Evolutionary conservation across 176 grass and related monocot species (phyloP).

Genomic region (Oryza coarctata): DNA sequence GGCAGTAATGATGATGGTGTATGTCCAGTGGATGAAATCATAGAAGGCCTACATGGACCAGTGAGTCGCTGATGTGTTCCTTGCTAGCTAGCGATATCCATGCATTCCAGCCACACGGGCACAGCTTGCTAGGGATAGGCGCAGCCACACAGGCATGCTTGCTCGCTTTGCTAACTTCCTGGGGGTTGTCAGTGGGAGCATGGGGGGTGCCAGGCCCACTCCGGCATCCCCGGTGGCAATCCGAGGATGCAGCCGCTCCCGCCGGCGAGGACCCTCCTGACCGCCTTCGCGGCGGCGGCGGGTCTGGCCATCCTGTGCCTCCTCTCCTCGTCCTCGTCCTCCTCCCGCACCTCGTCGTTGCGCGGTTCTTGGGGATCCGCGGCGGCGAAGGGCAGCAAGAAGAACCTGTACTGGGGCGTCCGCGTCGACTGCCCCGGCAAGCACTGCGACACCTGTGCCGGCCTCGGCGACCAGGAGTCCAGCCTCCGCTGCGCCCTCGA

Average conservation of each 20-base stretch:
- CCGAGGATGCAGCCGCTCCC: slow-evolving; percentile 35
- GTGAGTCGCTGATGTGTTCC: no score
- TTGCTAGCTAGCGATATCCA: no score
- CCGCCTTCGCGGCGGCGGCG: neutral
- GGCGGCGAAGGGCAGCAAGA: neutral
- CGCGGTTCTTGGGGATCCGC: slow-evolving; percentile 29
- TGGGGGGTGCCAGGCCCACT: no score
- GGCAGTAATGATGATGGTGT: no score
- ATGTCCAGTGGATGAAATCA: no score
- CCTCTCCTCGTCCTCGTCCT: slow-evolving; percentile 17
- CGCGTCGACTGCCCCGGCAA: slow-evolving; percentile 89
- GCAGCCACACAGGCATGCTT: no score
- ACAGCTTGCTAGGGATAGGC: no score
- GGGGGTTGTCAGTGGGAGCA: no score
- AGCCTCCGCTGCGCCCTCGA: slow-evolving; percentile 96
- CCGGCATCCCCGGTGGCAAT: slow-evolving; percentile 23
- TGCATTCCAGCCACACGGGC: no score
- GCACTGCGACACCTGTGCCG: slow-evolving; percentile 78
- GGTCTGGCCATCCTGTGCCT: slow-evolving; percentile 30
- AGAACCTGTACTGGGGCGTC: slow-evolving; percentile 78
- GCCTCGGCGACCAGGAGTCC: slow-evolving; percentile 84
- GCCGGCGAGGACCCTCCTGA: slow-evolving; percentile 34
- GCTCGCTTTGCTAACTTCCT: no score
- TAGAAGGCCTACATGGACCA: no score
- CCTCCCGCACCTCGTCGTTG: slow-evolving; percentile 1